phyloP scores from a whole-genome alignment of 192 early-diverging fungal species.

The Lobosporangium transversale region DNA sequence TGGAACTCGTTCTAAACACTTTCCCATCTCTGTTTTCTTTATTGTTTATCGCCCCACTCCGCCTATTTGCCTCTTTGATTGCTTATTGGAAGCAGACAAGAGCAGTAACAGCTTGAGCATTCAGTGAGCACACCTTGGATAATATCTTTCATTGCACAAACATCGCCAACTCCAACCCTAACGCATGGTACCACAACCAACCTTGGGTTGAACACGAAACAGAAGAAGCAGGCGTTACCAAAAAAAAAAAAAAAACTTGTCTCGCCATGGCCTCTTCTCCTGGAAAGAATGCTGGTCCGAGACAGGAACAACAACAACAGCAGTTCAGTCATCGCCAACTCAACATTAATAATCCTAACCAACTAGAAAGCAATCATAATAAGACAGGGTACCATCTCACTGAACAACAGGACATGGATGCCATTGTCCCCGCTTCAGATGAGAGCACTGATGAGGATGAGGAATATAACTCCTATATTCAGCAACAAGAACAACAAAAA shows the following conservation, averaged over 20 bases:
- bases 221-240: background rate
- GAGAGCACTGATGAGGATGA: constrained; percentile 47
- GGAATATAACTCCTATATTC: constrained; percentile 41
- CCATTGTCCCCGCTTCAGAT: constrained; percentile 48
- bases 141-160: background rate
- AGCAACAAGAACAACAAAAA: constrained; percentile 33
- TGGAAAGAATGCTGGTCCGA: background rate
- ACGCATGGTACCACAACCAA: constrained; percentile 13
- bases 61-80: background rate
- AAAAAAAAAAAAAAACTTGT: background rate
- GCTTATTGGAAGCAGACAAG: background rate
- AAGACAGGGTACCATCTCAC: background rate
- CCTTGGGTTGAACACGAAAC: background rate
- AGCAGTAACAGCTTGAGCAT: background rate
- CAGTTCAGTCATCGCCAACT: background rate
- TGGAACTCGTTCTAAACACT: too few species aligned
- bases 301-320: constrained; percentile 5
- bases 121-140: background rate
- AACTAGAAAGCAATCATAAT: too few species aligned
- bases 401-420: constrained; percentile 26
- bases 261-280: constrained; percentile 15
- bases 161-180: background rate
- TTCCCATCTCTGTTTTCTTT: background rate
- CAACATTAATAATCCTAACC: too few species aligned
- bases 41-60: background rate